Conservation (phyloP, 2,329 filamentous ascomycete species). For the Neonectria coccinea region DNA sequence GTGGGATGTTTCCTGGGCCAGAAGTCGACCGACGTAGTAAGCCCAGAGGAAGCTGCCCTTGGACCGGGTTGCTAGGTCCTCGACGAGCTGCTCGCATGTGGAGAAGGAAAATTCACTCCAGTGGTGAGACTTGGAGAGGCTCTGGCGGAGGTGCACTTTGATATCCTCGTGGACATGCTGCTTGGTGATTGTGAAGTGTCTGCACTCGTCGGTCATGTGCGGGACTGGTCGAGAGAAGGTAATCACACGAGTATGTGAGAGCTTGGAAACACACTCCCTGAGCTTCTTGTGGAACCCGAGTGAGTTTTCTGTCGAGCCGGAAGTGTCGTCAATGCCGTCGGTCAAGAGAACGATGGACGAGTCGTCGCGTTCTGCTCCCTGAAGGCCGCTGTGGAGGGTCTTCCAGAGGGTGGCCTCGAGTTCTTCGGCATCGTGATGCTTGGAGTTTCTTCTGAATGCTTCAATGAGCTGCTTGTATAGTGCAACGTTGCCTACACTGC, state of each 20-base stretch:
- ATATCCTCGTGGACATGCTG: constrained; percentile 52
- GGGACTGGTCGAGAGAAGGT: constrained; percentile 52
- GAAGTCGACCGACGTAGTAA: constrained; percentile 47
- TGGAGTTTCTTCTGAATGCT: constrained; percentile 43
- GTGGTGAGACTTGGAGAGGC: constrained; percentile 29
- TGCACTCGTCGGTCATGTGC: constrained; percentile 47
- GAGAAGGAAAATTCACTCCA: constrained; percentile 42
- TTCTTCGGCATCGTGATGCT: constrained; percentile 39
- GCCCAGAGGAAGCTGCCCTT: constrained; percentile 54
- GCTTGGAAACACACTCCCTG: constrained; percentile 45
- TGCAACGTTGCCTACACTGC: constrained; percentile 52
- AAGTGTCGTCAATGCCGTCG: constrained; percentile 54
- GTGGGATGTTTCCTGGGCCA: constrained; percentile 43
- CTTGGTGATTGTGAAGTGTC: constrained; percentile 49
- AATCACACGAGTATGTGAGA: constrained; percentile 47
- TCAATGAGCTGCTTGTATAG: constrained; percentile 49
- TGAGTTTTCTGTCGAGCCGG: constrained; percentile 41
- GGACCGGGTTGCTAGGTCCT: constrained; percentile 48
- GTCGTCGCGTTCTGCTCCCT: constrained; percentile 45
- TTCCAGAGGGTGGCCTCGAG: constrained; percentile 51
- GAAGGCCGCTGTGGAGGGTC: constrained; percentile 49
- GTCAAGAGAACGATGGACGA: constrained; percentile 50
- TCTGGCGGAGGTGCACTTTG: constrained; percentile 38
- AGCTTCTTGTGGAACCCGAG: constrained; percentile 48
- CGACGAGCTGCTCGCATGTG: constrained; percentile 45